Evolutionary conservation across 441 rosid species (phyloP).

Genomic region (Oxalis stricta): DNA sequence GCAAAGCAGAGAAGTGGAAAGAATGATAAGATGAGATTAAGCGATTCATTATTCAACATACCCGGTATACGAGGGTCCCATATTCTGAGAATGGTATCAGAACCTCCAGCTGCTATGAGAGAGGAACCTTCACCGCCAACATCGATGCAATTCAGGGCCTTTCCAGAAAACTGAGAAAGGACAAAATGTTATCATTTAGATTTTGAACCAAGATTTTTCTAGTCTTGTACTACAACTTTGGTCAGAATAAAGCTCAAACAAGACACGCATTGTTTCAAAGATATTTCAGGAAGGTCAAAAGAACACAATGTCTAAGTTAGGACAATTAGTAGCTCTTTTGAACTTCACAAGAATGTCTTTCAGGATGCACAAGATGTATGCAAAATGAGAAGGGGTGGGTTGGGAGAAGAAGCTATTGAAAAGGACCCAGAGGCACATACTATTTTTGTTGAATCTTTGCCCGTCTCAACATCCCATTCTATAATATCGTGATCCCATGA

Average conservation of each 20-base stretch:
- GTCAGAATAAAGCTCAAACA: neutral
- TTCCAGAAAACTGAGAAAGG: constrained; percentile 57
- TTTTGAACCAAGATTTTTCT: neutral
- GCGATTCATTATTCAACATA: constrained; percentile 9
- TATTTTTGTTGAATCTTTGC: constrained; percentile 58
- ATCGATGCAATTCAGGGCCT: constrained; percentile 69
- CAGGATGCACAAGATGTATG: too few species aligned
- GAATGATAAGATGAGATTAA: too few species aligned
- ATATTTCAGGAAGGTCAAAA: neutral
- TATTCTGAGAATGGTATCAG: constrained; percentile 80
- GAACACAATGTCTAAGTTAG: too few species aligned
- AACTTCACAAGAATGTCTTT: too few species aligned
- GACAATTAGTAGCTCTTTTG: too few species aligned
- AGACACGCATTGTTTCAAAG: neutral
- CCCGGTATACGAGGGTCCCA: constrained; percentile 99
- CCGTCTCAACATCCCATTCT: constrained; percentile 77
- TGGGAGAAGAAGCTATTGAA: neutral
- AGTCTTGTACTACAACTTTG: neutral
- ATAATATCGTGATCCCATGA: constrained; percentile 97
- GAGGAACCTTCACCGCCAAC: constrained; percentile 89
- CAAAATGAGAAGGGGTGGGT: too few species aligned
- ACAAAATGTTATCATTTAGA: neutral
- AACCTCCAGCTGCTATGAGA: constrained; percentile 81
- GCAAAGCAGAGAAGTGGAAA: too few species aligned
- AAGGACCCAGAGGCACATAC: constrained; percentile 30